Evolutionary conservation across 345 rosid species (phyloP), one percentile per base, ranked within the genome.

Genomic region (Geranium brycei): DNA sequence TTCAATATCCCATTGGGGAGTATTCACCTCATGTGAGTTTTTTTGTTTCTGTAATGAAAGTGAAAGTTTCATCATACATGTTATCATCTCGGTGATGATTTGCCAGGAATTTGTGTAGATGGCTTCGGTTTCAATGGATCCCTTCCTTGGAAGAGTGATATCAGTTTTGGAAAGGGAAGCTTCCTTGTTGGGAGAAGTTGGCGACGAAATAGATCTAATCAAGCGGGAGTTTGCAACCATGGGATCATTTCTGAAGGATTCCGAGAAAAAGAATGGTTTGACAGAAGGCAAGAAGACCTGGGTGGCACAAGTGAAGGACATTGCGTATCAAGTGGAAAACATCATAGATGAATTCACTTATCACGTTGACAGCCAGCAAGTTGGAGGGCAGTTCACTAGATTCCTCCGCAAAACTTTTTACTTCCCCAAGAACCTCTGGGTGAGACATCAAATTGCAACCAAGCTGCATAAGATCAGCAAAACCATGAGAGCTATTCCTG

Each of bases 241-340:
- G 64, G 70, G 66, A 56, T 72, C 81, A 0, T 78, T 76, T 66
- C 64, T 81, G 16, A 64, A 60, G 23, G 80, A 78, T 56, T 62
- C 72, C 0, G 75, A 69, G 4, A 57, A 10, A 40, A 59, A 41
- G 16, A 47, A 62, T 4, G 62, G 51, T 16, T 40, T 5, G 0
- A 61, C 28, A 5, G 69, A 76, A 64, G 66, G 53, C 17, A 69
- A 63, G 31, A 67, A 62, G 51, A 73, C 64, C n/a, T 75, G 75
- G 77, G 78, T 74, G 11, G 64, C 62, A 15, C 70, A 57, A 59
- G 59, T 59, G 47, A 63, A 76, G 28, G 68, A 79, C 23, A 5
- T 79, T 35, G 74, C 79, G 12, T 75, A 68, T 47, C 71, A 73
- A 59, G 67, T 71, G 7, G 77, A 77, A 73, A 76, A 80, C 69